Conservation (phyloP, 2,329 filamentous ascomycete genomes). For the Monosporascus sp. region DNA sequence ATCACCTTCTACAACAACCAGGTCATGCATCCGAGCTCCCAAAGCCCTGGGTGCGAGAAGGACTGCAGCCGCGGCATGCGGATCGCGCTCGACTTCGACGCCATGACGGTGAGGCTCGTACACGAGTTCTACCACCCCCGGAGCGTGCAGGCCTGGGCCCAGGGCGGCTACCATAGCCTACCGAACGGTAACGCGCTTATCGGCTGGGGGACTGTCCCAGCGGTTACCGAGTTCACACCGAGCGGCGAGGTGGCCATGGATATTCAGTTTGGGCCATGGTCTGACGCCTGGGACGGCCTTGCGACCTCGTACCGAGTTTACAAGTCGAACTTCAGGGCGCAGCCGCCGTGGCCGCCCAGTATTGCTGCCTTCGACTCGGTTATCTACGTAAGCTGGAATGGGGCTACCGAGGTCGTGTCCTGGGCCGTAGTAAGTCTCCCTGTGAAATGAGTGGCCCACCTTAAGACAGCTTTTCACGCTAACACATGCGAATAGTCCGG, state of each 20-base stretch:
- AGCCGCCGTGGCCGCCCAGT: conserved; percentile 23
- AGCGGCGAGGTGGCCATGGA: conserved; percentile 50
- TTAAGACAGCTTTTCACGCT: not conserved
- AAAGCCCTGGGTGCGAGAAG: conserved; percentile 20
- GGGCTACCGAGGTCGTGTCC: conserved; percentile 33
- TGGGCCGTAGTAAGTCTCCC: conserved; percentile 22
- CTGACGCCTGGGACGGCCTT: conserved; percentile 32
- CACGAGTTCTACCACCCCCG: conserved; percentile 35
- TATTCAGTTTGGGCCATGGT: conserved; percentile 31
- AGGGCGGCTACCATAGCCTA: conserved; percentile 46
- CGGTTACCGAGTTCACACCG: conserved; percentile 39
- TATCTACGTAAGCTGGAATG: conserved; percentile 40
- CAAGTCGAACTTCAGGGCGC: conserved; percentile 47
- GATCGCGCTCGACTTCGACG: conserved; percentile 37
- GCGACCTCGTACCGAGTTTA: conserved; percentile 46
- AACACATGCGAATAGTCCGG: conserved; percentile 5
- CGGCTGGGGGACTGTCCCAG: conserved; percentile 50
- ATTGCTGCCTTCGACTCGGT: conserved; percentile 15
- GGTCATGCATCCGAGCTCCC: conserved; percentile 17
- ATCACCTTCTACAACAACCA: conserved; percentile 37
- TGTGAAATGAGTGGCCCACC: not conserved
- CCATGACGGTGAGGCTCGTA: conserved; percentile 38
- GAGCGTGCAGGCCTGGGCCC: conserved; percentile 33
- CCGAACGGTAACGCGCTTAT: conserved; percentile 49
- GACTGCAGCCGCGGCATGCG: conserved; percentile 39